phyloP scores from a whole-genome alignment of 768 basidiomycete species.

The Tulasnella sp. region DNA sequence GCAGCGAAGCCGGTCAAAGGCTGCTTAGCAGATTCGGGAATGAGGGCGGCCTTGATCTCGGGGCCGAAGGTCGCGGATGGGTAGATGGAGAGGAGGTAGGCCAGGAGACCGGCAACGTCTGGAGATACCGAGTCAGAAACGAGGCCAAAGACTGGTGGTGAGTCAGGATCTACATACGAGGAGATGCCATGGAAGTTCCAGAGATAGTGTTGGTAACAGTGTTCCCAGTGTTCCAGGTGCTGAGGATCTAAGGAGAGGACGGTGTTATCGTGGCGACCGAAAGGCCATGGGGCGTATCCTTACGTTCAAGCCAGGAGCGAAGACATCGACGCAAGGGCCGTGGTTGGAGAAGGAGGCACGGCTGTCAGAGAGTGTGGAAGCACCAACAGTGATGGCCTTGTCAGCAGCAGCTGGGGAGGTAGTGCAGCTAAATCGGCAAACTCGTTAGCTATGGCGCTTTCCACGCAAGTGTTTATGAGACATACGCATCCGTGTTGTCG shows the following conservation, averaged over 20 bases:
- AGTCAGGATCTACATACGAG: conserved; percentile 51
- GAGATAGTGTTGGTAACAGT: conserved; percentile 74
- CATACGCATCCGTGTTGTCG: conserved; percentile 42
- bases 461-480: neutral
- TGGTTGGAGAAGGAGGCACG: conserved; percentile 93
- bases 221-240: conserved; percentile 74
- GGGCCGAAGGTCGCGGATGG: conserved; percentile 68
- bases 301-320: conserved; percentile 68
- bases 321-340: conserved; percentile 89
- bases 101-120: conserved; percentile 76
- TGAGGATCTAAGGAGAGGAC: conserved; percentile 58
- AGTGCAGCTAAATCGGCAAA: conserved; percentile 53
- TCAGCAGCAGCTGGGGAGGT: conserved; percentile 91
- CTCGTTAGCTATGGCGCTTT: conserved; percentile 84
- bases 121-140: neutral
- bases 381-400: conserved; percentile 93
- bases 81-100: conserved; percentile 91
- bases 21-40: conserved; percentile 18
- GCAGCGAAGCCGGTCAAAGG: conserved; percentile 35
- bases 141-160: neutral
- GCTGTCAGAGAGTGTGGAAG: conserved; percentile 77
- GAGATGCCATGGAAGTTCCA: conserved; percentile 94
- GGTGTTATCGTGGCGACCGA: neutral
- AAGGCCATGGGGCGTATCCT: neutral
- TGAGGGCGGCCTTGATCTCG: conserved; percentile 34